Percentiles rank a stretch among this genome's conserved stretches.
These are phyloP conservation scores for Leccinellum luteum DNA, from an alignment of 768 basidiomycete genomes.

Conservation along the genomic window DNA sequence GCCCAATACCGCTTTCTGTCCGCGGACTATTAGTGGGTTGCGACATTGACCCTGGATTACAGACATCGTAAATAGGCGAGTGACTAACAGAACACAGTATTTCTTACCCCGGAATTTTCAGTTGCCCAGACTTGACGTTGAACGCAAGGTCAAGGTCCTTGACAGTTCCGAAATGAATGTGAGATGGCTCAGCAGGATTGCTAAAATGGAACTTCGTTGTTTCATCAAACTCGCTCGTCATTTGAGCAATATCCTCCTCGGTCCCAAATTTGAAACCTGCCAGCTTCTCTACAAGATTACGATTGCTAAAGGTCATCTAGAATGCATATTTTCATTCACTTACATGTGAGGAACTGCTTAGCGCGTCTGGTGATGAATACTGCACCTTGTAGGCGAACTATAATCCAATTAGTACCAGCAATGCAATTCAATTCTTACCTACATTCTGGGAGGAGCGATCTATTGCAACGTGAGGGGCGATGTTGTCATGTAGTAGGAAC, in stretches of 20 bases:
- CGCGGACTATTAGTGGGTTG: no score
- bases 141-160: constrained; percentile 39
- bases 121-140: constrained; percentile 45
- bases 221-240: constrained; percentile 44
- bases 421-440: constrained; percentile 6
- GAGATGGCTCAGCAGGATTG: constrained; percentile 38
- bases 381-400: constrained; percentile 51
- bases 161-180: constrained; percentile 46
- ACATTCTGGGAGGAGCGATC: constrained; percentile 47
- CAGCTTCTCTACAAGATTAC: constrained; percentile 36
- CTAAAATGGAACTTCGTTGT: constrained; percentile 46
- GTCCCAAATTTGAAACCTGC: constrained; percentile 38
- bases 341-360: constrained; percentile 38
- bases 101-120: constrained; percentile 35
- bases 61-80: no score
- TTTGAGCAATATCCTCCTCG: constrained; percentile 40
- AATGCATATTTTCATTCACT: neutral
- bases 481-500: constrained; percentile 46
- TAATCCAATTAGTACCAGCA: neutral
- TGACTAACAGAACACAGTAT: no score
- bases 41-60: no score
- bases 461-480: constrained; percentile 41
- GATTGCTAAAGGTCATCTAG: neutral
- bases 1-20: no score
- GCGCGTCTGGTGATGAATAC: constrained; percentile 50